Evolutionary conservation across 2,329 filamentous ascomycete species (phyloP).

Genomic region (Cercospora nicotianae): DNA sequence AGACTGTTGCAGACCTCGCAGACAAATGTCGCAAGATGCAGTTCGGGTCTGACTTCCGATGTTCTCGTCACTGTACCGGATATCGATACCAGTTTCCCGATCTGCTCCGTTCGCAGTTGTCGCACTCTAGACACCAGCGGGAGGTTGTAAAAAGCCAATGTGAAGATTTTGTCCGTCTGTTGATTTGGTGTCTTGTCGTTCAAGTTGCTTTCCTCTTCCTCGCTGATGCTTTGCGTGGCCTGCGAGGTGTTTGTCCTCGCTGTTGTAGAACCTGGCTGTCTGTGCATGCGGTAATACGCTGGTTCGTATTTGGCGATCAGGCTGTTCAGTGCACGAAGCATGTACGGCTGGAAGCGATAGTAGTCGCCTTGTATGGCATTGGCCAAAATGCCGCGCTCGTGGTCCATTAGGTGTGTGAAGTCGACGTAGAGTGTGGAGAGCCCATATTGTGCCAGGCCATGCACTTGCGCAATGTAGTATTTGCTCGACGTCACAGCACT

Average conservation of each 20-base stretch:
- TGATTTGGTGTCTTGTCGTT: constrained; percentile 81
- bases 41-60: constrained; percentile 91
- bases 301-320: constrained; percentile 94
- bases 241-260: constrained; percentile 64
- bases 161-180: constrained; percentile 95
- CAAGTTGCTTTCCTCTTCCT: constrained; percentile 55
- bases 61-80: constrained; percentile 96
- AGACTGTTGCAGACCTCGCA: constrained; percentile 85
- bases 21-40: constrained; percentile 87
- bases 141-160: constrained; percentile 89
- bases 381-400: constrained; percentile 77
- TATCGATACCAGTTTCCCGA: constrained; percentile 90
- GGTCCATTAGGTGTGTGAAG: constrained; percentile 76
- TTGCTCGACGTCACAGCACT: constrained; percentile 74
- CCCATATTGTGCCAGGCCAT: constrained; percentile 69
- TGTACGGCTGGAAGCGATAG: constrained; percentile 91
- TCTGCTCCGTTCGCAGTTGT: constrained; percentile 81
- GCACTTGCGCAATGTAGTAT: constrained; percentile 82
- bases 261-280: constrained; percentile 74
- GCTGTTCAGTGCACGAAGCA: constrained; percentile 84
- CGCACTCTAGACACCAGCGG: constrained; percentile 83
- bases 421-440: constrained; percentile 87
- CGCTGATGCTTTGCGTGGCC: constrained; percentile 59
- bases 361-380: constrained; percentile 86
- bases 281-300: constrained; percentile 88